Percentiles rank a stretch among this genome's conserved stretches.
phyloP scores from a whole-genome alignment of 2,329 filamentous ascomycete species.

The Ophiosphaerella narmari region DNA sequence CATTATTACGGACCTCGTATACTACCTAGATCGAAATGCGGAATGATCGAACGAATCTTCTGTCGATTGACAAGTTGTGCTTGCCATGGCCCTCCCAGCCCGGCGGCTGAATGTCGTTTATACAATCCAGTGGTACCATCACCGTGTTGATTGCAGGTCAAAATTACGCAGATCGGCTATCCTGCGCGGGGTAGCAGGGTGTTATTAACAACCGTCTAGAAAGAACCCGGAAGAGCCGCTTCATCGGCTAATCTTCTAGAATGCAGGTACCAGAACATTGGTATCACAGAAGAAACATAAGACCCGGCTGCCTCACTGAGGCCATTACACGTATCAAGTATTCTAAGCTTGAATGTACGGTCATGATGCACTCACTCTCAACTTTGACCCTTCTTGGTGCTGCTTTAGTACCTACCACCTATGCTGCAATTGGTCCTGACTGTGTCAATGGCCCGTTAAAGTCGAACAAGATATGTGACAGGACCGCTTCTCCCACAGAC shows the following conservation, averaged over 20 bases:
- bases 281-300: background rate
- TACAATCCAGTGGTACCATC: constrained; percentile 2
- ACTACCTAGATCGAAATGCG: no score
- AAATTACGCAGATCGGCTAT: constrained; percentile 2
- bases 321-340: background rate
- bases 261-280: background rate
- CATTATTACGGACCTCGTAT: no score
- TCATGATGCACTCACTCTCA: constrained; percentile 7
- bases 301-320: background rate
- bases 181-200: constrained; percentile 8
- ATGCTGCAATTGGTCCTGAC: constrained; percentile 47
- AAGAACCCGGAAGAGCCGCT: background rate
- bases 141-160: constrained; percentile 1
- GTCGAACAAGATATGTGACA: constrained; percentile 56
- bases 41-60: no score
- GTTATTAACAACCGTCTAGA: background rate
- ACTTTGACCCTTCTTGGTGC: constrained; percentile 4
- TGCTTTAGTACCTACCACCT: background rate
- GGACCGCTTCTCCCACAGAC: constrained; percentile 42
- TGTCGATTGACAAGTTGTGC: background rate
- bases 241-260: background rate
- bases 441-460: constrained; percentile 56
- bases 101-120: constrained; percentile 16
- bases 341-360: background rate
- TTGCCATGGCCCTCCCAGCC: background rate